Percentiles rank a stretch among this genome's conserved stretches.
These are phyloP conservation scores for Fraxinus xanthoxyloides DNA, from an alignment of 305 asterid species.

Conservation along the genomic window DNA sequence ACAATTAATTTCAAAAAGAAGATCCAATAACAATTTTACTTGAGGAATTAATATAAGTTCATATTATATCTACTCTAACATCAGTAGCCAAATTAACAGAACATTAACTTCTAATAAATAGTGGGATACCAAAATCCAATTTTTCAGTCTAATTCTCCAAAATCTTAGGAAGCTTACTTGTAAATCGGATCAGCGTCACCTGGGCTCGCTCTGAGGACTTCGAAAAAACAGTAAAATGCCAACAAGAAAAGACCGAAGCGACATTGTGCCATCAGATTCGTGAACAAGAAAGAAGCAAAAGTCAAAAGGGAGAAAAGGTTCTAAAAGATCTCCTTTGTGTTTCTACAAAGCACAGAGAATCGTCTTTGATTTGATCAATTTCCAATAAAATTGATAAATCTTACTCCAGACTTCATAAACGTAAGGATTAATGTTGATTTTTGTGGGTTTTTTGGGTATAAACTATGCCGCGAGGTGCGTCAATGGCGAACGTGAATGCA, in stretches of 20 bases:
- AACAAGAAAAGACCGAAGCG: conserved; percentile 41
- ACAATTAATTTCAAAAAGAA: not conserved
- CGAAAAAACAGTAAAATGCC: conserved; percentile 35
- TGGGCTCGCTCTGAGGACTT: conserved; percentile 56
- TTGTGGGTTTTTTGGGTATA: not conserved
- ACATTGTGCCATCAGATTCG: conserved; percentile 43
- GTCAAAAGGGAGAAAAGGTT: conserved; percentile 19
- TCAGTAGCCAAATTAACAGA: conserved; percentile 12
- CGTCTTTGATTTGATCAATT: conserved; percentile 22
- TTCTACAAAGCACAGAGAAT: conserved; percentile 4
- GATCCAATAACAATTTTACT: not conserved
- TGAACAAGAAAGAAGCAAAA: conserved; percentile 9
- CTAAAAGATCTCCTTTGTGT: conserved; percentile 7
- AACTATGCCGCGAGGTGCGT: conserved; percentile 1
- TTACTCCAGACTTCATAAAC: not conserved
- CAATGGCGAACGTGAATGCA: conserved; percentile 27
- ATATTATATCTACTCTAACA: conserved; percentile 17
- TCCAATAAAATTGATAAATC: conserved; percentile 17
- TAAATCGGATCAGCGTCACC: conserved; percentile 93
- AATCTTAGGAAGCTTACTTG: conserved; percentile 36
- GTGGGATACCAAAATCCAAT: not conserved
- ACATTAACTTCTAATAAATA: not conserved
- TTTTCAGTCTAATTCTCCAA: not conserved
- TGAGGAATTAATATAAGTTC: not conserved
- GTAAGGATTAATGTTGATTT: not conserved